Percentiles rank a stretch among this genome's conserved stretches.
Conservation (phyloP, 139 green algal genomes). For the Micractinium sp. region DNA sequence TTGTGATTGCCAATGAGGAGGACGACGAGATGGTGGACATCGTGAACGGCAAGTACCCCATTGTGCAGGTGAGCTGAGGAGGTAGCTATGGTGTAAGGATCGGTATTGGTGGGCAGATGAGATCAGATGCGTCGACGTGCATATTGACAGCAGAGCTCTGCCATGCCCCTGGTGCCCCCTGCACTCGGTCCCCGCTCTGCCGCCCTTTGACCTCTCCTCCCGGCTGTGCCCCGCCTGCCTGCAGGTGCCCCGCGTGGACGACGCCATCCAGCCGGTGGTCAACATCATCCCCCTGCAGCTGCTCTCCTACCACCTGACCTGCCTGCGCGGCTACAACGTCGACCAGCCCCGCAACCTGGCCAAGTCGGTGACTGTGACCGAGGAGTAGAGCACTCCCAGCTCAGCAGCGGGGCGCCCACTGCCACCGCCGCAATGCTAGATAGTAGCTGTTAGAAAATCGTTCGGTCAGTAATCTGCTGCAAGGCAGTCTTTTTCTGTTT, state of each 20-base stretch:
- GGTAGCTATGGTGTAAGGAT: too few relatives aligned
- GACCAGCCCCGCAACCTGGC: constrained; percentile 77
- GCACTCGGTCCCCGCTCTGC: neutral
- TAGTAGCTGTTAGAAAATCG: too few relatives aligned
- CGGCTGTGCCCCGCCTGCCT: neutral
- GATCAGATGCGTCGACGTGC: neutral
- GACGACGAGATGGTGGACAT: constrained; percentile 51
- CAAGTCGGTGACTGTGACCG: constrained; percentile 80
- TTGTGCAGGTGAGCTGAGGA: constrained; percentile 53
- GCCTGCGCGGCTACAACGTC: constrained; percentile 92
- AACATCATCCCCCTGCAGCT: constrained; percentile 98
- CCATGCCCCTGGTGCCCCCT: neutral
- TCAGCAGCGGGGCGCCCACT: too few relatives aligned
- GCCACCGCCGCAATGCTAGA: too few relatives aligned
- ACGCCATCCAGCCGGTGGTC: constrained; percentile 90
- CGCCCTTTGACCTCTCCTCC: neutral
- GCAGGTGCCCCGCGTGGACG: constrained; percentile 66
- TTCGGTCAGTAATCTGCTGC: too few relatives aligned
- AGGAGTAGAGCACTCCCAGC: constrained; percentile 33
- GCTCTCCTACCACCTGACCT: constrained; percentile 92
- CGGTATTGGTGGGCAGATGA: too few relatives aligned
- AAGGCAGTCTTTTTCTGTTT: too few relatives aligned
- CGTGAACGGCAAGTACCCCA: constrained; percentile 49
- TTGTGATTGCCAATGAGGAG: constrained; percentile 88
- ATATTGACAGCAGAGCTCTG: too few relatives aligned